Evolutionary conservation across 257 asterid species (phyloP).

Genomic region (Euphrasia confusa): DNA sequence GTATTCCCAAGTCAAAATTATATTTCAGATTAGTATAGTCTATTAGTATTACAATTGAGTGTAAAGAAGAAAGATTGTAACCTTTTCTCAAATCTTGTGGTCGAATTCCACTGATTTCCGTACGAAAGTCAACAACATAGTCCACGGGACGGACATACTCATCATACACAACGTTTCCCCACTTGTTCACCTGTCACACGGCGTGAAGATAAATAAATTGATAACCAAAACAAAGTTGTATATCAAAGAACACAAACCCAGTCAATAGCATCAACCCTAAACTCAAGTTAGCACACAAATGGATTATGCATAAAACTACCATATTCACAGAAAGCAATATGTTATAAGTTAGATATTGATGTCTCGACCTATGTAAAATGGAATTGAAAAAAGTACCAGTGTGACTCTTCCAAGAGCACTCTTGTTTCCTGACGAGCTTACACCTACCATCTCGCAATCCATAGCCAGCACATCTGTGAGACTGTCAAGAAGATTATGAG

Average conservation of each 20-base stretch:
- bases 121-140: conserved; percentile 81
- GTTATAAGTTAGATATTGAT: conserved; percentile 4
- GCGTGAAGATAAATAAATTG: conserved; percentile 14
- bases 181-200: conserved; percentile 72
- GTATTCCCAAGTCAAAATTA: conserved; percentile 4
- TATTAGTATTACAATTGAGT: neutral
- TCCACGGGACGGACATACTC: conserved; percentile 90
- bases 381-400: conserved; percentile 45
- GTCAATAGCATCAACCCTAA: conserved; percentile 7
- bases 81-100: conserved; percentile 83
- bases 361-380: neutral
- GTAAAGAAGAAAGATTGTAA: conserved; percentile 17
- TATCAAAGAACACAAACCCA: conserved; percentile 6
- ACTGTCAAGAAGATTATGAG: conserved; percentile 40
- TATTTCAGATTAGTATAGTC: neutral
- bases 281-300: conserved; percentile 17
- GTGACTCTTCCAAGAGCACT: conserved; percentile 95
- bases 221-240: conserved; percentile 23
- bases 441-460: conserved; percentile 62
- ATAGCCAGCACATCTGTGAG: conserved; percentile 69
- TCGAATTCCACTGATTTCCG: conserved; percentile 91
- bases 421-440: conserved; percentile 52
- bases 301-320: neutral
- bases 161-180: conserved; percentile 82
- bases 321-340: neutral